phyloP scores from a whole-genome alignment of 768 basidiomycete species.

The Phallus indusiatus region DNA sequence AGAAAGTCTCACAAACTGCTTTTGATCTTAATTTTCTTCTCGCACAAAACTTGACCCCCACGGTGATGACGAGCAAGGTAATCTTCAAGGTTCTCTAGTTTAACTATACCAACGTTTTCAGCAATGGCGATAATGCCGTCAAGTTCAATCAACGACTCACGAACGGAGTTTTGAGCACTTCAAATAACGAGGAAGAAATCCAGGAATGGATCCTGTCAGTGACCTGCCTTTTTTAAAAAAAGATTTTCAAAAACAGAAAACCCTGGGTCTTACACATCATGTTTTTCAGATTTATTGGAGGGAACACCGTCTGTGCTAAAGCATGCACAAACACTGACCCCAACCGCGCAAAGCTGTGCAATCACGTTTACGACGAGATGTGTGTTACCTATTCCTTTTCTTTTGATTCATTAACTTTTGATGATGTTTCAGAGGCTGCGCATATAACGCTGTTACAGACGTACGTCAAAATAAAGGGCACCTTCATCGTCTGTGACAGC shows the following conservation, averaged over 20 bases:
- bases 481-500: constrained; percentile 12
- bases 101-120: constrained; percentile 13
- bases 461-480: constrained; percentile 11
- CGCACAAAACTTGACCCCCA: constrained; percentile 8
- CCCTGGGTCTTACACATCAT: neutral
- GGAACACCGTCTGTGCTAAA: constrained; percentile 12
- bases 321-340: constrained; percentile 12
- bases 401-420: neutral
- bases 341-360: constrained; percentile 11
- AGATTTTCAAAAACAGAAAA: no score
- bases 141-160: neutral
- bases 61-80: no score
- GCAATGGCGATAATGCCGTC: neutral
- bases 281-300: constrained; percentile 11
- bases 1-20: no score
- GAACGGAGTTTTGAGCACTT: neutral
- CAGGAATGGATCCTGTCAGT: constrained; percentile 11
- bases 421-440: constrained; percentile 5
- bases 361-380: constrained; percentile 13
- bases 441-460: constrained; percentile 12
- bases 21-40: no score
- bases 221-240: no score
- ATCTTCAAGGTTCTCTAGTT: neutral
- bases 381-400: neutral
- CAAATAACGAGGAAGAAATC: constrained; percentile 7